Conservation (phyloP, 257 asterid genomes). For the Scutellaria galericulata region DNA sequence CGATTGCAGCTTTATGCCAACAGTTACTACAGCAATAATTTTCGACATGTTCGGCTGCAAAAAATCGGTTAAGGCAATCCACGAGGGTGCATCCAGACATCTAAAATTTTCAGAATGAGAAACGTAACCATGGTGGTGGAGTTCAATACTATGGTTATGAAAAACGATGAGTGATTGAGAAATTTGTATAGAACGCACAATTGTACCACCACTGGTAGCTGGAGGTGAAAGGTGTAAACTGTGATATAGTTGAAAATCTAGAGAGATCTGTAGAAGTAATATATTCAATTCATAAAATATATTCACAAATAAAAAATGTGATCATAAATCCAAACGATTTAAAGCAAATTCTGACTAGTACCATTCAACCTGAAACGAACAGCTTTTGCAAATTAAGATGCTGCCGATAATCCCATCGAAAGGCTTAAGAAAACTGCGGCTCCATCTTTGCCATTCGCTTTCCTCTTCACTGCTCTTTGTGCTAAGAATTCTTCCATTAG, state of each 20-base stretch:
- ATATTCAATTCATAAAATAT: conserved; percentile 10
- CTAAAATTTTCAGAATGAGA: conserved; percentile 44
- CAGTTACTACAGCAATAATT: conserved; percentile 82
- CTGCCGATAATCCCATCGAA: conserved; percentile 88
- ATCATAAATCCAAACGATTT: conserved; percentile 8
- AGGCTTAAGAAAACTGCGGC: conserved; percentile 72
- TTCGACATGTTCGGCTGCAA: conserved; percentile 71
- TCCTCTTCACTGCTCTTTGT: conserved; percentile 42
- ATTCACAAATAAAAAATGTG: not conserved
- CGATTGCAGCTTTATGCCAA: conserved; percentile 87
- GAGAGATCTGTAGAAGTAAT: conserved; percentile 63
- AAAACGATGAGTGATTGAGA: not conserved
- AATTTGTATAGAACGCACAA: conserved; percentile 54
- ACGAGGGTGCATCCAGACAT: conserved; percentile 72
- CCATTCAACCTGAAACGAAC: conserved; percentile 95
- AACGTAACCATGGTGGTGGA: conserved; percentile 32
- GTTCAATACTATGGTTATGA: conserved; percentile 2
- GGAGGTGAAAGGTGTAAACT: conserved; percentile 80
- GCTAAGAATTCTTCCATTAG: conserved; percentile 54
- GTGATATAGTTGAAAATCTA: conserved; percentile 79
- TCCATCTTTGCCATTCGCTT: conserved; percentile 74
- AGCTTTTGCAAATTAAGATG: conserved; percentile 76
- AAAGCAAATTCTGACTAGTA: conserved; percentile 52
- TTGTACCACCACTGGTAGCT: conserved; percentile 46
- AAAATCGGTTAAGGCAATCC: conserved; percentile 72